Evolutionary conservation across 768 basidiomycete genomes (phyloP).

Genomic region (Lentinula detonsa): DNA sequence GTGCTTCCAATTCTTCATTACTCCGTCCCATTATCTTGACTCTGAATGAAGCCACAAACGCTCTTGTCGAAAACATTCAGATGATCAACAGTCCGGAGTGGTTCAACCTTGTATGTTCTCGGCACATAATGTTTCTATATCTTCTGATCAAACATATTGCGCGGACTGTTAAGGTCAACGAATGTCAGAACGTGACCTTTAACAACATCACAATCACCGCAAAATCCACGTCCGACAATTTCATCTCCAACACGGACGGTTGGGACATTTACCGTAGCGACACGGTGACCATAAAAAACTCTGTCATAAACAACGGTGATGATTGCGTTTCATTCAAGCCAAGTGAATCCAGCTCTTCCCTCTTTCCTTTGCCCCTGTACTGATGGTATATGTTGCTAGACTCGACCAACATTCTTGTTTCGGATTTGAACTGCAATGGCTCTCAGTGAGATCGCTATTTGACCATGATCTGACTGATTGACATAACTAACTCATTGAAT

Average conservation of each 20-base stretch:
- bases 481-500: not conserved
- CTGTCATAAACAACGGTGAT: constrained; percentile 47
- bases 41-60: constrained; percentile 42
- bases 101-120: constrained; percentile 37
- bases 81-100: constrained; percentile 49
- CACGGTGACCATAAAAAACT: constrained; percentile 40
- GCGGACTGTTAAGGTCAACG: constrained; percentile 31
- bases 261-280: constrained; percentile 61
- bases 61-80: constrained; percentile 38
- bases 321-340: constrained; percentile 60
- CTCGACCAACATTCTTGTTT: constrained; percentile 51
- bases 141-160: not conserved
- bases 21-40: constrained; percentile 53
- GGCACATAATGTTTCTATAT: not conserved
- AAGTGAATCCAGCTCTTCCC: constrained; percentile 20
- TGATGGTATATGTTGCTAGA: constrained; percentile 16
- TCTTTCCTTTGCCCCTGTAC: not conserved
- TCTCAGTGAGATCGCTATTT: constrained; percentile 35
- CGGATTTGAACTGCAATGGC: constrained; percentile 54
- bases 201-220: constrained; percentile 42
- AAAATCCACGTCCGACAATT: constrained; percentile 35
- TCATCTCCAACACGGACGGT: constrained; percentile 50
- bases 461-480: not conserved
- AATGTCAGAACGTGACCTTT: constrained; percentile 39
- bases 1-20: constrained; percentile 38